Evolutionary conservation across 2,329 filamentous ascomycete species (phyloP), one percentile per base, ranked within the genome.

Genomic region (Aspergillus pseudoviridinutans): DNA sequence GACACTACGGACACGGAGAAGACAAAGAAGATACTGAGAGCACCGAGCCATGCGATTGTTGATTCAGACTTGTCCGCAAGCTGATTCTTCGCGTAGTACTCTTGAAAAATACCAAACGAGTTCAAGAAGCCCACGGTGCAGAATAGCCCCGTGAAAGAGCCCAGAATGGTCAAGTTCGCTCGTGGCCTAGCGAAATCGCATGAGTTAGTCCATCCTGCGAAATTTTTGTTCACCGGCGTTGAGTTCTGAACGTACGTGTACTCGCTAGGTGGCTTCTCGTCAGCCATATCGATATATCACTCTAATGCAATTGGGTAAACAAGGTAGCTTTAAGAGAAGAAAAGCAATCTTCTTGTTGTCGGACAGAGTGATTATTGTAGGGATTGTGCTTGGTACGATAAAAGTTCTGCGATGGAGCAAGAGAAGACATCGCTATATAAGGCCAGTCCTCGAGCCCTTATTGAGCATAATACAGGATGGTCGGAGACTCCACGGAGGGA

Each of bases 111-210:
- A 3, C 72, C 72, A 42, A 75, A 76, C 0, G 72, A 68, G 57
- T 75, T 75, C 27, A 73, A 54, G 42, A 76, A 76, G 1, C 74
- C 74, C 1, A 74, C 71, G 0, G 71, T 73, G 58, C 73, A 75
- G 55, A 76, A 76, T 0, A 69, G 46, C 8, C 64, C 65, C 1
- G 65, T 60, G 6, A 64, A 68, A 4, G 71, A 66, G 1, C 74
- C 74, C 9, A 67, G 20, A 14, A 76, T 58, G 2, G 66, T 59
- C 6, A 73, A 55, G 44, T 64, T 67, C 51, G 70, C 64, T 35
- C 64, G 63, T 3, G 60, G 54, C 1, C 71, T 74, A 22, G 4
- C 25, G 1, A 44, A 44, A 8, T 12, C 1, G 10, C n/a, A 28
- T 25, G 17, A 2, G 8, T 54, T 32, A 52, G 20, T n/a, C 29